A percentile compares a stretch with the other conserved stretches of the same genome.
These are phyloP conservation scores for Mortierella hygrophila DNA, from an alignment of 192 early-diverging fungal species.

Conservation along the genomic window DNA sequence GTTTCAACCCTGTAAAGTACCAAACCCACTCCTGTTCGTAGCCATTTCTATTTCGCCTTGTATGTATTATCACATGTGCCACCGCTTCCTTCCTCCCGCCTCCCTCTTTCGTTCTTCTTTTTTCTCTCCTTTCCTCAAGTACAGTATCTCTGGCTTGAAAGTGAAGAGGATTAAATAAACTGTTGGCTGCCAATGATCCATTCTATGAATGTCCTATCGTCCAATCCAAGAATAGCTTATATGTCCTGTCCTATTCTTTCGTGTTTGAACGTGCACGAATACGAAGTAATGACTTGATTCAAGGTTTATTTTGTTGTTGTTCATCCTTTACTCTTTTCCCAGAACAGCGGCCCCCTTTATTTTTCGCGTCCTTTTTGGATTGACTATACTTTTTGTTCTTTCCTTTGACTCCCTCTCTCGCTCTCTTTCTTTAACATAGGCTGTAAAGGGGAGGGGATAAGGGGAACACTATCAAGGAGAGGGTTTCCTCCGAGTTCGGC, in stretches of 20 bases:
- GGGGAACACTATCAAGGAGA: background rate
- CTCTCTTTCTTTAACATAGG: background rate
- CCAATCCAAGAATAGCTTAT: background rate
- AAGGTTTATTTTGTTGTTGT: background rate
- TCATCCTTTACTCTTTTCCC: background rate
- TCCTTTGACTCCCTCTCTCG: background rate
- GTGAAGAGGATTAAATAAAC: background rate
- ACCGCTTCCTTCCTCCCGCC: background rate
- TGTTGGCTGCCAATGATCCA: background rate
- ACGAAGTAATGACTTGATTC: background rate
- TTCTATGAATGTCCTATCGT: background rate
- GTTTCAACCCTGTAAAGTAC: constrained; percentile 6
- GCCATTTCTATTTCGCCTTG: background rate
- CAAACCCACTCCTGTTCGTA: background rate
- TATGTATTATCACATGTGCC: constrained; percentile 4
- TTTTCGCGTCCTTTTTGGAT: background rate
- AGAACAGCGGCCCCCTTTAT: background rate
- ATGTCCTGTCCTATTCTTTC: background rate
- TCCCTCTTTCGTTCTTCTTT: background rate
- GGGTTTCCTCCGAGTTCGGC: background rate
- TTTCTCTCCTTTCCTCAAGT: background rate
- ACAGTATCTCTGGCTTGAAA: background rate
- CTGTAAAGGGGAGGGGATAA: background rate
- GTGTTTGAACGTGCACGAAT: background rate
- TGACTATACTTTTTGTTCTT: background rate